Conservation (phyloP, 192 early-diverging fungal species). For the Entomortierella chlamydospora region DNA sequence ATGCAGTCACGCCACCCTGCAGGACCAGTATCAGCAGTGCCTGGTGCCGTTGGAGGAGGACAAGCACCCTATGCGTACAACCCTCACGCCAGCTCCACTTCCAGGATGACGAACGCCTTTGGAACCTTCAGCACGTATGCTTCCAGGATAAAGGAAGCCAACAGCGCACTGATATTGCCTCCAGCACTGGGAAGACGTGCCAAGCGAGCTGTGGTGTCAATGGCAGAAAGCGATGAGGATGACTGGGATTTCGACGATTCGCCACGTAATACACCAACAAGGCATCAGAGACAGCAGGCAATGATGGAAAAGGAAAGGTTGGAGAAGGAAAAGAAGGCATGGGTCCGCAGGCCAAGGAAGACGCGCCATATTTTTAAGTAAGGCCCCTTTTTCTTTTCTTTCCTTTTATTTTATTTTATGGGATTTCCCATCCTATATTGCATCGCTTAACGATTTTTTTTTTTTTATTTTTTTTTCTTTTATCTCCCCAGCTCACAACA, state of each 20-base stretch:
- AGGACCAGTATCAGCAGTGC: not conserved
- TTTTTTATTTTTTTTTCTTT: slow-evolving; percentile 12
- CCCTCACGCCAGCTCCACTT: not conserved
- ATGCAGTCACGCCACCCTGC: slow-evolving; percentile 6
- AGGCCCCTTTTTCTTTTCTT: slow-evolving; percentile 1
- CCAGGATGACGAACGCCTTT: slow-evolving; percentile 18
- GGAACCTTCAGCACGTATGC: slow-evolving; percentile 64
- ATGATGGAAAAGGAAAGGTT: slow-evolving; percentile 32
- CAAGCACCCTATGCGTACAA: not conserved
- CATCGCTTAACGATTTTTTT: not conserved
- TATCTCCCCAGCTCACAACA: slow-evolving; percentile 53
- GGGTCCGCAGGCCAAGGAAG: slow-evolving; percentile 29
- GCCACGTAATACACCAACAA: slow-evolving; percentile 43
- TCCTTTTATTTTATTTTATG: not conserved
- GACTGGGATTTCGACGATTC: slow-evolving; percentile 59
- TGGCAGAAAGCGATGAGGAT: slow-evolving; percentile 60
- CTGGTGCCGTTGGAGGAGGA: not conserved
- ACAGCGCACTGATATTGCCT: slow-evolving; percentile 63
- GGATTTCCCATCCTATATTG: not conserved
- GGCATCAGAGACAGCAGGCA: slow-evolving; percentile 16
- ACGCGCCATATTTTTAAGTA: slow-evolving; percentile 56
- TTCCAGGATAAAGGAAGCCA: slow-evolving; percentile 61
- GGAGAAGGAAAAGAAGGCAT: slow-evolving; percentile 55
- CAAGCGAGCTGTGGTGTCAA: slow-evolving; percentile 51
- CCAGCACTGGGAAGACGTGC: slow-evolving; percentile 47